These are phyloP conservation scores for Ganoderma meredithae DNA, from an alignment of 1,284 basidiomycete species.

Conservation along the genomic window DNA sequence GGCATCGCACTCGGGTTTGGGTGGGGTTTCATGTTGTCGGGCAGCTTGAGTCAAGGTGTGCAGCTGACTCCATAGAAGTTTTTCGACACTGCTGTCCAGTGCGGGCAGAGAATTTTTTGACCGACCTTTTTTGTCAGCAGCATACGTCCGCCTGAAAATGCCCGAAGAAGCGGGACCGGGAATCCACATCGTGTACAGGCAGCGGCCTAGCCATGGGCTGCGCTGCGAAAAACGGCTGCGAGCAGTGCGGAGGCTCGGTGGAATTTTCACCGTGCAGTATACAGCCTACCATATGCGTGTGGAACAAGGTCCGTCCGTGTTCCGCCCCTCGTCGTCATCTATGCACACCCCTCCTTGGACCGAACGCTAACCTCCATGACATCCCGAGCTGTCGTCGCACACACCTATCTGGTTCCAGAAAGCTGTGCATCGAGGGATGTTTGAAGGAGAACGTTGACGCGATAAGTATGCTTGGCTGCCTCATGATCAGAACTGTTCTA, in stretches of 20 bases:
- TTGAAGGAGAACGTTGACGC: background rate
- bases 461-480: background rate
- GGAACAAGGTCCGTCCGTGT: slow-evolving; percentile 15
- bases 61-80: background rate
- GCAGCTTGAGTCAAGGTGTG: slow-evolving; percentile 5
- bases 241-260: background rate
- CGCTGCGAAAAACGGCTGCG: background rate
- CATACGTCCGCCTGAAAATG: background rate
- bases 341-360: background rate
- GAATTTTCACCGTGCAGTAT: background rate
- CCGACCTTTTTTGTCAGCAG: background rate
- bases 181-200: background rate
- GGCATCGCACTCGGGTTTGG: background rate
- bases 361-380: background rate
- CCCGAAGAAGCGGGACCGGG: background rate
- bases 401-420: slow-evolving; percentile 13
- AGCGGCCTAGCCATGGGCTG: background rate
- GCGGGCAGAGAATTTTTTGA: background rate
- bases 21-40: background rate
- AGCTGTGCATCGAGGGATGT: slow-evolving; percentile 20
- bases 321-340: background rate
- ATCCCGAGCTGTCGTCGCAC: background rate
- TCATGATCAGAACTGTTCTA: background rate
- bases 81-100: background rate
- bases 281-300: background rate